Conservation (phyloP, 257 asterid species). For the Penstemon newberryi region DNA sequence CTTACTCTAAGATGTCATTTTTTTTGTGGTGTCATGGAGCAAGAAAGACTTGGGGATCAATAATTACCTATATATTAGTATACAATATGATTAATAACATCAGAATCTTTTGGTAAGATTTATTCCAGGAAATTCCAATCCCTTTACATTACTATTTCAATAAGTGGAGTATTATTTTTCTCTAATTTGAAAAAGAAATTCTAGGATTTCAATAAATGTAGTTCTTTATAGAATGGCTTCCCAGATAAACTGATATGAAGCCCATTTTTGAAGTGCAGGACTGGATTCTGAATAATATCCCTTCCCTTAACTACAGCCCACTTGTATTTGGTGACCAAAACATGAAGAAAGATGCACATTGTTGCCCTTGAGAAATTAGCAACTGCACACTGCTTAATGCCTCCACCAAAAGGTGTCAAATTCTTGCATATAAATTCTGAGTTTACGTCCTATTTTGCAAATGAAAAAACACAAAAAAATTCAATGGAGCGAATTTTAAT, state of each 20-base stretch:
- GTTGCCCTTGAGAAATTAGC: constrained; percentile 30
- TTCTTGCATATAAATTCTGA: constrained; percentile 11
- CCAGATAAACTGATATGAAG: constrained; percentile 4
- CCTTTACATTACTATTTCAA: too few relatives aligned
- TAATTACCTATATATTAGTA: too few relatives aligned
- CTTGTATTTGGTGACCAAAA: constrained; percentile 36
- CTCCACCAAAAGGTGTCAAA: constrained; percentile 31
- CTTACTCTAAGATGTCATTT: too few relatives aligned
- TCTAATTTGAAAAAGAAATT: too few relatives aligned
- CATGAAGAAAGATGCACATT: constrained; percentile 32
- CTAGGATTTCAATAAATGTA: too few relatives aligned
- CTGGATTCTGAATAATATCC: constrained; percentile 24
- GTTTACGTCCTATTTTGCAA: constrained; percentile 14
- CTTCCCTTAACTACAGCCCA: constrained; percentile 30
- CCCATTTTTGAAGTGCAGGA: constrained; percentile 29
- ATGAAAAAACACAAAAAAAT: not conserved
- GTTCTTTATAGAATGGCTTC: not conserved
- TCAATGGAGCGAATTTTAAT: not conserved
- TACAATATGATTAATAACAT: too few relatives aligned
- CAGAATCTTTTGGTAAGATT: too few relatives aligned
- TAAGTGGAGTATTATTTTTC: too few relatives aligned
- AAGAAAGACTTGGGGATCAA: too few relatives aligned
- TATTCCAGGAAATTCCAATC: too few relatives aligned
- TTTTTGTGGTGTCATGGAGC: too few relatives aligned
- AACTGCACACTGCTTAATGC: constrained; percentile 36